A percentile compares a stretch with the other conserved stretches of the same genome.
phyloP scores from a whole-genome alignment of 2,329 filamentous ascomycete species.

The Aspergillus luchuensis region DNA sequence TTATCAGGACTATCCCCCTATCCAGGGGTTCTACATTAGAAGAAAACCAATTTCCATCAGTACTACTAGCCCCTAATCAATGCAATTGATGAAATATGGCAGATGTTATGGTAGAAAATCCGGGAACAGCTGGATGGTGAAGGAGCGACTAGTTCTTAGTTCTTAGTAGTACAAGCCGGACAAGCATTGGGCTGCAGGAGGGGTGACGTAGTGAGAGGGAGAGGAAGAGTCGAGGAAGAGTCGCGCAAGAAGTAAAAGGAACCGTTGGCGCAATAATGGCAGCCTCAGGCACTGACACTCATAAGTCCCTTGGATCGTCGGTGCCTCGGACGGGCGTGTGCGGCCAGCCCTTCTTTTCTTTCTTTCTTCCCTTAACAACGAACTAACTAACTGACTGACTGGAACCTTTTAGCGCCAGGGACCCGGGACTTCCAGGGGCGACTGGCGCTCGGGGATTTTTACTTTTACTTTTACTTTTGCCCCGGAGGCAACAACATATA shows the following conservation, averaged over 20 bases:
- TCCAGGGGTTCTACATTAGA: not conserved
- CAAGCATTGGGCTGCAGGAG: not conserved
- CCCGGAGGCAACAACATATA: not conserved
- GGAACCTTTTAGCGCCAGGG: not conserved
- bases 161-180: too few relatives aligned
- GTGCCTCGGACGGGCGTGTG: not conserved
- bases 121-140: not conserved
- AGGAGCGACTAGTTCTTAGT: not conserved
- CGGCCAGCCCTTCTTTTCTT: not conserved
- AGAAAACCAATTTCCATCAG: too few relatives aligned
- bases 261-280: not conserved
- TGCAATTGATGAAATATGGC: not conserved
- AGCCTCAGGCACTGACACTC: not conserved
- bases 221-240: too few relatives aligned
- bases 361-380: too few relatives aligned
- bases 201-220: constrained; percentile 3
- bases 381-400: too few relatives aligned
- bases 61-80: too few relatives aligned
- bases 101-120: not conserved
- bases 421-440: not conserved
- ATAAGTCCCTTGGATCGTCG: not conserved
- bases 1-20: not conserved
- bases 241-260: not conserved
- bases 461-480: not conserved
- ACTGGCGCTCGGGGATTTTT: not conserved